These are phyloP conservation scores for Penicillium hordei DNA, from an alignment of 2,329 filamentous ascomycete genomes.

Conservation along the genomic window DNA sequence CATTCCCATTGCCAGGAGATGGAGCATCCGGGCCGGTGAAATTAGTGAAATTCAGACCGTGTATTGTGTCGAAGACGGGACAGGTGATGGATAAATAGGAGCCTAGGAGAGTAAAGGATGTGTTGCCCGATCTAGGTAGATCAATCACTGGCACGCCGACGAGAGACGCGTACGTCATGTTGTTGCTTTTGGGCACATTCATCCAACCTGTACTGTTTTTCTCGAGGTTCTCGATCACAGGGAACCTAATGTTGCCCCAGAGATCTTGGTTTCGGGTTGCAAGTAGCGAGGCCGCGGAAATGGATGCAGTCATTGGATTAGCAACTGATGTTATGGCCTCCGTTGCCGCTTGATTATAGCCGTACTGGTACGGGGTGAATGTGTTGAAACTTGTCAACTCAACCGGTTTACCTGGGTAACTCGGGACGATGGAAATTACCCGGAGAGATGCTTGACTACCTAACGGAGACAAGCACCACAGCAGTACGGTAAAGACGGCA, in stretches of 20 bases:
- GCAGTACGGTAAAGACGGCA: neutral
- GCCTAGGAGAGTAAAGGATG: constrained; percentile 1
- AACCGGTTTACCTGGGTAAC: neutral
- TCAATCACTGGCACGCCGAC: neutral
- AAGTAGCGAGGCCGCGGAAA: neutral
- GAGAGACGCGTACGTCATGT: constrained; percentile 1
- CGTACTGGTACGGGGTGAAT: neutral
- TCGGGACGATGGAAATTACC: neutral
- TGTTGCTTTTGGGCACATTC: neutral
- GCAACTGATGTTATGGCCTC: neutral
- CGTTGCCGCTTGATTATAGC: neutral
- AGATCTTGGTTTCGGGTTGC: neutral
- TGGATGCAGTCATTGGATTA: neutral
- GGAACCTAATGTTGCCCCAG: constrained; percentile 1
- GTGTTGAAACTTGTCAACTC: neutral
- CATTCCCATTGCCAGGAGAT: neutral
- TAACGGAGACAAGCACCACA: constrained; percentile 1
- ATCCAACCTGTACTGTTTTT: neutral
- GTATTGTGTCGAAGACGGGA: neutral
- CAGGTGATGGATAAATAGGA: neutral
- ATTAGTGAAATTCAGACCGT: neutral
- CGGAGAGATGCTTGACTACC: constrained; percentile 1
- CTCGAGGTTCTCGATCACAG: neutral
- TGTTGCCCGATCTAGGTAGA: neutral
- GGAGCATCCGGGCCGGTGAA: neutral